Conservation (phyloP, 495 filamentous ascomycete species). For the Lophium mytilinum region DNA sequence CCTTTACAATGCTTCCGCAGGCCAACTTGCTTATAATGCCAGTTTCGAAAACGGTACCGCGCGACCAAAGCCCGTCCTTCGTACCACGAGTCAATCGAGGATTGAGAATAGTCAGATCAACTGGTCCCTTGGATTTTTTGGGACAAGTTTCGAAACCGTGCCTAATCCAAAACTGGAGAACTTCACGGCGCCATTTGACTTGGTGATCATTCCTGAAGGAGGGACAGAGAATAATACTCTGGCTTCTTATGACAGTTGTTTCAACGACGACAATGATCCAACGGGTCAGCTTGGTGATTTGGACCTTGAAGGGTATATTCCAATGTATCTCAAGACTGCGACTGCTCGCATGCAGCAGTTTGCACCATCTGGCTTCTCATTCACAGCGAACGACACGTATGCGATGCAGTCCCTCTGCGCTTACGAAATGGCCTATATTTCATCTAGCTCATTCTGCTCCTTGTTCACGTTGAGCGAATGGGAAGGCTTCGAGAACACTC, state of each 20-base stretch:
- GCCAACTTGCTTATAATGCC: conserved; percentile 38
- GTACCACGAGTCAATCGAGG: conserved; percentile 43
- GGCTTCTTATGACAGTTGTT: conserved; percentile 37
- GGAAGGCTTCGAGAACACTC: conserved; percentile 36
- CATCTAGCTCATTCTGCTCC: conserved; percentile 31
- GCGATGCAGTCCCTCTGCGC: conserved; percentile 39
- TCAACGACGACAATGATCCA: conserved; percentile 23
- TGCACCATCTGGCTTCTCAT: conserved; percentile 31
- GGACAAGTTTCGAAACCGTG: conserved; percentile 27
- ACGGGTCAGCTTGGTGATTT: conserved; percentile 31
- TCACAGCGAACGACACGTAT: conserved; percentile 37
- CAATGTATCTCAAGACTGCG: conserved; percentile 29
- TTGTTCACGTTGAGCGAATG: conserved; percentile 37
- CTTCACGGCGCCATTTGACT: conserved; percentile 34
- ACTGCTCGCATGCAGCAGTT: conserved; percentile 30
- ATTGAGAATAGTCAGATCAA: conserved; percentile 43
- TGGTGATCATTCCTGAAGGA: conserved; percentile 43
- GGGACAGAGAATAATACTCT: conserved; percentile 44
- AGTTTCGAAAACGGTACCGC: conserved; percentile 41
- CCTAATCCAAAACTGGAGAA: conserved; percentile 26
- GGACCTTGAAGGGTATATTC: conserved; percentile 31
- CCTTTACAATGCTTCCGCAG: conserved; percentile 40
- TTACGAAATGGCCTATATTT: conserved; percentile 34
- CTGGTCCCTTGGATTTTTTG: conserved; percentile 39
- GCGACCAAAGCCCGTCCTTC: conserved; percentile 40